Evolutionary conservation across 768 basidiomycete species (phyloP).

Genomic region (Tricholomella constricta): DNA sequence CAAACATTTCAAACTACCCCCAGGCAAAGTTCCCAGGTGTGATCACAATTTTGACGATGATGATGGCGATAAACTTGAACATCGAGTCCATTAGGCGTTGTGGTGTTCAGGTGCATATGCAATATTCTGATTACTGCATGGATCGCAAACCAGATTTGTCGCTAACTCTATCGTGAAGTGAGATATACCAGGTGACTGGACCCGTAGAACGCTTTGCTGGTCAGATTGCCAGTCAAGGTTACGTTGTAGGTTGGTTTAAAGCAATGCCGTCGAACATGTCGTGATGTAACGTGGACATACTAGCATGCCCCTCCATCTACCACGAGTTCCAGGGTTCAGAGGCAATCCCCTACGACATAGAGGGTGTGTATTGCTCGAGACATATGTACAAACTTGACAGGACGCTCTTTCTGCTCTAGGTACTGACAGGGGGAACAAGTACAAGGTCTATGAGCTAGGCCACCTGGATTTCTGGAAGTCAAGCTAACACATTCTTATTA

Average conservation of each 20-base stretch:
- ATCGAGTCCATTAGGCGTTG: constrained; percentile 55
- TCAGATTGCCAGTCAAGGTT: constrained; percentile 87
- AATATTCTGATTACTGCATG: not conserved
- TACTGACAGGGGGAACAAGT: constrained; percentile 89
- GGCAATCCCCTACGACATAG: constrained; percentile 83
- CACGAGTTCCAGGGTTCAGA: constrained; percentile 94
- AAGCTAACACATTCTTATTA: constrained; percentile 3
- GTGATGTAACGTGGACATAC: not conserved
- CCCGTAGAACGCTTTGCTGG: constrained; percentile 93
- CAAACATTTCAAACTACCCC: constrained; percentile 78
- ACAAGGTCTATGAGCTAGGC: constrained; percentile 59
- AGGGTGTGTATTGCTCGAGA: constrained; percentile 48
- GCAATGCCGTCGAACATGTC: not conserved
- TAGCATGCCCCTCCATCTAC: constrained; percentile 83
- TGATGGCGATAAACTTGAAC: not conserved
- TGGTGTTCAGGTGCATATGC: constrained; percentile 70
- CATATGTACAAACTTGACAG: not conserved
- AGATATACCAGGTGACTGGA: constrained; percentile 96
- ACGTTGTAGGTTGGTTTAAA: constrained; percentile 65
- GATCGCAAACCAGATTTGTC: not conserved
- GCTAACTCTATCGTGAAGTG: constrained; percentile 44
- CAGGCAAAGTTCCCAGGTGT: constrained; percentile 88
- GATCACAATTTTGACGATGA: not conserved
- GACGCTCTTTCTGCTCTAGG: constrained; percentile 42
- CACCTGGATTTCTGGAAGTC: not conserved